Conservation (phyloP, 2,329 filamentous ascomycete genomes). For the Diaporthe destruens region DNA sequence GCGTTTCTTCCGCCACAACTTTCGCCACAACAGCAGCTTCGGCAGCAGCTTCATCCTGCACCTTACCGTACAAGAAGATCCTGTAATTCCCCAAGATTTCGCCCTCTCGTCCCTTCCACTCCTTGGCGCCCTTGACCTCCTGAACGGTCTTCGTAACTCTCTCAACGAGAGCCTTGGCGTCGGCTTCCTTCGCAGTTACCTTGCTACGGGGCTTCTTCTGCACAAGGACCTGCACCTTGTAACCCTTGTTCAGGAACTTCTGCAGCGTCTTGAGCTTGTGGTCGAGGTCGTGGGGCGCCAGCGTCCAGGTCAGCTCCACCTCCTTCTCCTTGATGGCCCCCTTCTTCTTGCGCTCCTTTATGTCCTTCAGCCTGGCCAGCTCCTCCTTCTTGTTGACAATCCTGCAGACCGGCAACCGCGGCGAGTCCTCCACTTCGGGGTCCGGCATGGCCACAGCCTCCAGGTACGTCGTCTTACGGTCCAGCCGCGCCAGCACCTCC, state of each 20-base stretch:
- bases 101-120: slow-evolving; percentile 58
- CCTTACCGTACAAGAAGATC: slow-evolving; percentile 56
- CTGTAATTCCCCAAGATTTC: slow-evolving; percentile 54
- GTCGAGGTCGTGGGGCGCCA: slow-evolving; percentile 79
- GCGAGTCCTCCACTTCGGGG: slow-evolving; percentile 46
- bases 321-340: slow-evolving; percentile 70
- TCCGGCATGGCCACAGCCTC: slow-evolving; percentile 57
- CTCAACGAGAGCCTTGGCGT: slow-evolving; percentile 71
- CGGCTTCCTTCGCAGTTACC: slow-evolving; percentile 69
- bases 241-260: slow-evolving; percentile 79
- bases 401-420: slow-evolving; percentile 73
- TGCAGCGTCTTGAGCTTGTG: slow-evolving; percentile 76
- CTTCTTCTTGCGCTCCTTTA: slow-evolving; percentile 59
- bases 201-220: slow-evolving; percentile 74
- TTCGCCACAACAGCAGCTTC: neutral
- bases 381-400: slow-evolving; percentile 71
- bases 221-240: slow-evolving; percentile 79
- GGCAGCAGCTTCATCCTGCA: slow-evolving; percentile 38
- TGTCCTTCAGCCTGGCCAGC: slow-evolving; percentile 55
- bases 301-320: slow-evolving; percentile 92
- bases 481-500: slow-evolving; percentile 57
- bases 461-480: slow-evolving; percentile 53
- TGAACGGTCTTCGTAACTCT: slow-evolving; percentile 56
- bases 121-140: slow-evolving; percentile 54
- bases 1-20: neutral